These are phyloP conservation scores for Circinella minor DNA, from an alignment of 371 early-diverging fungal genomes.

Conservation along the genomic window DNA sequence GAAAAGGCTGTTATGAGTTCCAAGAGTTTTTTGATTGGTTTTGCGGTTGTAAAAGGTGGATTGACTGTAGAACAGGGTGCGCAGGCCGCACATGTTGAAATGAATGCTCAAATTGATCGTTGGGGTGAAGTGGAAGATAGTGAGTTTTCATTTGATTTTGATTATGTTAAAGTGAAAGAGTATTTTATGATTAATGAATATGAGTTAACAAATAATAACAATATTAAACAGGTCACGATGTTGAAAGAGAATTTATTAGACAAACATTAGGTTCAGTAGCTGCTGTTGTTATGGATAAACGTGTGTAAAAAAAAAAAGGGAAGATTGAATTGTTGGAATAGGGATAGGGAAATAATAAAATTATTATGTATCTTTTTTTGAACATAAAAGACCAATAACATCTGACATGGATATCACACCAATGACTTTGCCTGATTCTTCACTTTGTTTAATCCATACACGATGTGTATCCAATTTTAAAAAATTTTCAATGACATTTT, in stretches of 20 bases:
- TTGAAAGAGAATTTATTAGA: constrained; percentile 54
- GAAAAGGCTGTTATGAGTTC: constrained; percentile 87
- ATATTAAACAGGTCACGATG: constrained; percentile 48
- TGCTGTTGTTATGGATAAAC: constrained; percentile 44
- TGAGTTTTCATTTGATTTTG: constrained; percentile 22
- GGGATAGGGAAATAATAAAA: background rate
- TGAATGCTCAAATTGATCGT: constrained; percentile 80
- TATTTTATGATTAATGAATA: no score
- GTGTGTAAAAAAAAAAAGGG: background rate
- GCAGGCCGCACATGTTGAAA: constrained; percentile 84
- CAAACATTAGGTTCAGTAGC: constrained; percentile 58
- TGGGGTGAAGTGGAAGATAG: constrained; percentile 97
- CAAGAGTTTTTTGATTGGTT: constrained; percentile 89
- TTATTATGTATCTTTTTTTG: background rate
- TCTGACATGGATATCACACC: constrained; percentile 65
- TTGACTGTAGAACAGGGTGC: constrained; percentile 82
- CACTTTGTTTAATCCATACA: constrained; percentile 56
- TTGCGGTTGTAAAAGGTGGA: constrained; percentile 78
- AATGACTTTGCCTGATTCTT: constrained; percentile 32
- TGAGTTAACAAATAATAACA: background rate
- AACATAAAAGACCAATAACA: constrained; percentile 45
- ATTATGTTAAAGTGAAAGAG: background rate
- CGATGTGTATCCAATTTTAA: constrained; percentile 52
- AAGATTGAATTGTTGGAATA: background rate
- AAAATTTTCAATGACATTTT: constrained; percentile 40